These are phyloP conservation scores for Neurospora sp. DNA, from an alignment of 495 filamentous ascomycete species.

Conservation along the genomic window DNA sequence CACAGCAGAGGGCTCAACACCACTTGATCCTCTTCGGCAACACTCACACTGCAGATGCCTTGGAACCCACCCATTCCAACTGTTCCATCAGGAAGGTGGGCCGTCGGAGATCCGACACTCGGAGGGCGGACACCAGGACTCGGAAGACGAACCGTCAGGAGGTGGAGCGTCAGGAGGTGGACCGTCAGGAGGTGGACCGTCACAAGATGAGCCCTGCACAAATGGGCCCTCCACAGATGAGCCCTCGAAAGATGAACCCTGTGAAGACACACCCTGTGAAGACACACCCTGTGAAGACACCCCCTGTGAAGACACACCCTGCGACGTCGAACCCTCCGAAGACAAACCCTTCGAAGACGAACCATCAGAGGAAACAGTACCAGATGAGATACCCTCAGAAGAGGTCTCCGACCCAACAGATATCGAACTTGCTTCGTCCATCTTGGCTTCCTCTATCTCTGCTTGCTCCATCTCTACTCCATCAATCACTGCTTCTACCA, in stretches of 20 bases:
- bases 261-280: neutral
- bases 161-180: neutral
- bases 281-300: neutral
- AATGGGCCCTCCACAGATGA: neutral
- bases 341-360: neutral
- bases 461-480: neutral
- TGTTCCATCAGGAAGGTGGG: neutral
- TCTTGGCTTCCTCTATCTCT: neutral
- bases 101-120: neutral
- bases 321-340: neutral
- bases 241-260: neutral
- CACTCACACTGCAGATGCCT: neutral
- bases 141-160: neutral
- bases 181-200: neutral
- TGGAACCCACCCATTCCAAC: neutral
- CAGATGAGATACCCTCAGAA: neutral
- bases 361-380: neutral
- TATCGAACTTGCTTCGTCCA: neutral
- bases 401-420: neutral
- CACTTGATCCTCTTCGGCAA: neutral
- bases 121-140: neutral
- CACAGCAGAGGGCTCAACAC: neutral
- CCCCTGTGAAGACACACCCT: neutral
- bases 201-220: neutral
- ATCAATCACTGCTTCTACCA: too few relatives aligned